phyloP scores from a whole-genome alignment of 306 rosid genomes.

The Cucurbita maxima region DNA sequence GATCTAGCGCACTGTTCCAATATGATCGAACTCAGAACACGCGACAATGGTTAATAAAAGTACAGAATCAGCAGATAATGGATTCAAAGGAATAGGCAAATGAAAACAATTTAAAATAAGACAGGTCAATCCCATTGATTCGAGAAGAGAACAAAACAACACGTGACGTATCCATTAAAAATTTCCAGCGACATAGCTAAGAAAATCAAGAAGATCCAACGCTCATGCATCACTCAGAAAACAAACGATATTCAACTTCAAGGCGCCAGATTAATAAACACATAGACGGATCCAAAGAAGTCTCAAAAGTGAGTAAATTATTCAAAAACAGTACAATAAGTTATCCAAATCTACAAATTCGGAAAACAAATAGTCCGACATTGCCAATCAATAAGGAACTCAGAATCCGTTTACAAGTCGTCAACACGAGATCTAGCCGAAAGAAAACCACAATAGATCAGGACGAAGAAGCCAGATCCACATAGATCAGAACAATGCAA shows the following conservation, averaged over 20 bases:
- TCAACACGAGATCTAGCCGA: not conserved
- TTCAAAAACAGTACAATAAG: not conserved
- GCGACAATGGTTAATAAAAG: too few species aligned
- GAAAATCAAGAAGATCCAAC: not conserved
- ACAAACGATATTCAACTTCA: too few species aligned
- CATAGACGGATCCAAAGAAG: not conserved
- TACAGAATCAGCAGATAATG: not conserved
- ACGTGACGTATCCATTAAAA: not conserved
- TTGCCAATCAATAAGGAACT: not conserved
- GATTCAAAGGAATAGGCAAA: not conserved
- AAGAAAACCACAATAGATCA: not conserved
- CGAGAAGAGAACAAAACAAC: not conserved
- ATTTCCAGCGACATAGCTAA: not conserved
- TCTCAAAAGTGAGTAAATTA: not conserved
- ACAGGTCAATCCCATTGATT: not conserved
- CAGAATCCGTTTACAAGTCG: not conserved
- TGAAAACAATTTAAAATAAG: not conserved
- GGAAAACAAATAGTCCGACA: not conserved
- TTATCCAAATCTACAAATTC: not conserved
- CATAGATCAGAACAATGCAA: not conserved
- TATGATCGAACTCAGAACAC: not conserved
- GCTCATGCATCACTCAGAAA: not conserved
- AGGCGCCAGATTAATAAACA: not conserved
- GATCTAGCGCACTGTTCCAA: not conserved
- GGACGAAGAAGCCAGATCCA: not conserved